Evolutionary conservation across 345 rosid species (phyloP).

Genomic region (Lepidium sativum): DNA sequence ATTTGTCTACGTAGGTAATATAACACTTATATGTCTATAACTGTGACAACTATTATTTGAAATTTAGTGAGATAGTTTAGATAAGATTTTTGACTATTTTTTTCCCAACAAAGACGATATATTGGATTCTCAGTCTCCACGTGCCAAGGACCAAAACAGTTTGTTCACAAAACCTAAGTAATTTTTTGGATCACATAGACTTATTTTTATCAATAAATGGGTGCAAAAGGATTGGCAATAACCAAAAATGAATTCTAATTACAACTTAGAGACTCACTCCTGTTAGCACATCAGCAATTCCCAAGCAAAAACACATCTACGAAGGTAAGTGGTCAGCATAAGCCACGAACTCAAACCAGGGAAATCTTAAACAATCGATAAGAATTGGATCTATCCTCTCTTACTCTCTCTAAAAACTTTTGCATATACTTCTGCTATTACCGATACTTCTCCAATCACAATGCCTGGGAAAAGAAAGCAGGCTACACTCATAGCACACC

Average conservation of each 20-base stretch:
- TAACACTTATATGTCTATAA: too few species aligned
- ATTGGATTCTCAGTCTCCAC: too few species aligned
- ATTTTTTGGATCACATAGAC: too few species aligned
- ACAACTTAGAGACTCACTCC: conserved; percentile 13
- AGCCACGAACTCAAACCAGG: conserved; percentile 11
- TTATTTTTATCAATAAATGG: neutral
- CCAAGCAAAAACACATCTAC: conserved; percentile 12
- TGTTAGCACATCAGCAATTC: conserved; percentile 20
- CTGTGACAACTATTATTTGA: too few species aligned
- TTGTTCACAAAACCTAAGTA: too few species aligned
- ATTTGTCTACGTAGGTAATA: too few species aligned
- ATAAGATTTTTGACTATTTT: too few species aligned
- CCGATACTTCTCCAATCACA: conserved; percentile 21
- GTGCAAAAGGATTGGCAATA: neutral
- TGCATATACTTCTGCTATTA: conserved; percentile 19
- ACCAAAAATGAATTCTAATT: conserved; percentile 10
- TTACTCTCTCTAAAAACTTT: conserved; percentile 21
- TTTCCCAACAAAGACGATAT: too few species aligned
- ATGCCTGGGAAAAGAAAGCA: conserved; percentile 9
- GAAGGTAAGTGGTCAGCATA: conserved; percentile 2
- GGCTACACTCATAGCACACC: conserved; percentile 16
- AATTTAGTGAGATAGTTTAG: too few species aligned
- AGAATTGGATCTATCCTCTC: conserved; percentile 21
- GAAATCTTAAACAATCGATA: conserved; percentile 22
- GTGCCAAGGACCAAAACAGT: too few species aligned